Percentiles rank a stretch among this genome's conserved stretches.
phyloP scores from a whole-genome alignment of 2,329 filamentous ascomycete genomes.

The Aureobasidium lini region DNA sequence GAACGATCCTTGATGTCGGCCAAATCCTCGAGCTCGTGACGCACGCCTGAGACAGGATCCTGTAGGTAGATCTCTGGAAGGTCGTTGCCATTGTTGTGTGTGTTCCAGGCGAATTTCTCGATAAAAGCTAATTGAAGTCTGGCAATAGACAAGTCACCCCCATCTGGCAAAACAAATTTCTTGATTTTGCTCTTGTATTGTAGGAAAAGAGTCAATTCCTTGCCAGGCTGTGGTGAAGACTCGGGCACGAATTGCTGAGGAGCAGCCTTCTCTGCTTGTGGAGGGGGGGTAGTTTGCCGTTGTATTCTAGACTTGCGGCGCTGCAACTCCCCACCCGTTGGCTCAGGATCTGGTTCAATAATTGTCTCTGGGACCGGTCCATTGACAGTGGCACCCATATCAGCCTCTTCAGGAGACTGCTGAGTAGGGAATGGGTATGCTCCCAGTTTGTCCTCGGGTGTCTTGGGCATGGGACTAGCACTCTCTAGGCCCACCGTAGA shows the following conservation, averaged over 20 bases:
- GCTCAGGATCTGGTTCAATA: neutral
- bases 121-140: slow-evolving; percentile 92
- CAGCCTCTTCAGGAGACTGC: slow-evolving; percentile 1
- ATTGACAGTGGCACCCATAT: slow-evolving; percentile 26
- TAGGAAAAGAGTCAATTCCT: slow-evolving; percentile 86
- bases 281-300: neutral
- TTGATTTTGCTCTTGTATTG: slow-evolving; percentile 97
- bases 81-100: slow-evolving; percentile 85
- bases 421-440: slow-evolving; percentile 24
- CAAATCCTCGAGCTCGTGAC: slow-evolving; percentile 91
- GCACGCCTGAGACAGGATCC: slow-evolving; percentile 89
- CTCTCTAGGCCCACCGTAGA: slow-evolving; percentile 22
- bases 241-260: slow-evolving; percentile 38
- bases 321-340: neutral
- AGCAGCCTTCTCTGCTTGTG: slow-evolving; percentile 1
- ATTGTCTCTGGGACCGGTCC: slow-evolving; percentile 28
- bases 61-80: slow-evolving; percentile 97
- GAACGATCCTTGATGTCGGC: slow-evolving; percentile 89
- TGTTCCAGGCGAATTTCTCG: slow-evolving; percentile 99
- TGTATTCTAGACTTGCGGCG: slow-evolving; percentile 10
- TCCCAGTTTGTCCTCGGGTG: slow-evolving; percentile 58
- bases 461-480: slow-evolving; percentile 44
- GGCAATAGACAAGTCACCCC: slow-evolving; percentile 77
- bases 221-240: slow-evolving; percentile 63
- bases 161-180: slow-evolving; percentile 84